Conservation (phyloP, 2,329 filamentous ascomycete species). For the Sclerotinia glacialis region DNA sequence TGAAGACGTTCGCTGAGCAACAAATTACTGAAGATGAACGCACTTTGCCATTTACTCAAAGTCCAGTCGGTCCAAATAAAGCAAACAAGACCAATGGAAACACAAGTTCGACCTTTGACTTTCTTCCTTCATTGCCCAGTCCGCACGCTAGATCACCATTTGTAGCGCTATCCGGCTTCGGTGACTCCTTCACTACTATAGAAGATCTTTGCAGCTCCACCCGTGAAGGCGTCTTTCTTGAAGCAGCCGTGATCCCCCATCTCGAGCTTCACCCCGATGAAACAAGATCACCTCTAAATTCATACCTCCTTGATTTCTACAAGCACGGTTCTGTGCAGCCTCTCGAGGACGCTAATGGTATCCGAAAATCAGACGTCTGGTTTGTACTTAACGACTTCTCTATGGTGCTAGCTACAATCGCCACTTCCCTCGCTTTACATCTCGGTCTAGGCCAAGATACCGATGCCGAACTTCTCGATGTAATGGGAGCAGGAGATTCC, state of each 20-base stretch:
- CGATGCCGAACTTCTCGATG: constrained; percentile 44
- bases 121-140: constrained; percentile 40
- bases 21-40: constrained; percentile 44
- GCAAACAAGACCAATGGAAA: constrained; percentile 15
- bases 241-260: constrained; percentile 69
- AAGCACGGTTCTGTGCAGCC: constrained; percentile 64
- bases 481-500: constrained; percentile 50
- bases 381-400: constrained; percentile 68
- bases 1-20: constrained; percentile 65
- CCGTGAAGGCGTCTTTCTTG: constrained; percentile 69
- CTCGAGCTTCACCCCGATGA: constrained; percentile 60
- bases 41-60: constrained; percentile 36
- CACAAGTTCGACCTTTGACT: constrained; percentile 24
- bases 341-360: constrained; percentile 62
- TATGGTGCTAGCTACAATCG: constrained; percentile 66
- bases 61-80: constrained; percentile 28
- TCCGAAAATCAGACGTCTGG: constrained; percentile 67
- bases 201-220: constrained; percentile 64
- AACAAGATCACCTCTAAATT: constrained; percentile 53
- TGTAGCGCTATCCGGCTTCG: constrained; percentile 66
- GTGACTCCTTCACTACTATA: constrained; percentile 62
- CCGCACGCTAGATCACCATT: constrained; percentile 63
- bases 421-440: constrained; percentile 60
- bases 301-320: constrained; percentile 74
- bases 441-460: constrained; percentile 52